Evolutionary conservation across 2,329 filamentous ascomycete genomes (phyloP).

Genomic region (Aureobasidium sp.): DNA sequence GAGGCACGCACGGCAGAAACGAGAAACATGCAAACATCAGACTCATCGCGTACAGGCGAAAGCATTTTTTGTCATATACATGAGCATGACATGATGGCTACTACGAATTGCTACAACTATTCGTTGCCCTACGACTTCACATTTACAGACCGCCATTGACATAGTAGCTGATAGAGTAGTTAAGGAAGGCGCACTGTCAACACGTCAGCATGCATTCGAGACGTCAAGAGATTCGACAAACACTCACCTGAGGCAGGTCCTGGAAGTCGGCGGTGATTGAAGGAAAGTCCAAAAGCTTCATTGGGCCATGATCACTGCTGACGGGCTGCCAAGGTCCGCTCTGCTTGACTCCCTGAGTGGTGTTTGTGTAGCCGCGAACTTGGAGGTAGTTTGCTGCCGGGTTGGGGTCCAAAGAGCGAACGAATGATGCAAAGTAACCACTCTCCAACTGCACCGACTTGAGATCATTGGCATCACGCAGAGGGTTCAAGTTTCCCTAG

Average conservation of each 20-base stretch:
- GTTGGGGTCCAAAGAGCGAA: constrained; percentile 46
- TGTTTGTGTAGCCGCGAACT: constrained; percentile 42
- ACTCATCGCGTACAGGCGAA: too few relatives aligned
- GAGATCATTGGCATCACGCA: constrained; percentile 47
- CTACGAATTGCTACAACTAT: too few relatives aligned
- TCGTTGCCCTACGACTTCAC: too few relatives aligned
- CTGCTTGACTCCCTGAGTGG: constrained; percentile 34
- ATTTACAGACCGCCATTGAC: constrained; percentile 25
- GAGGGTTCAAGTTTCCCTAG: constrained; percentile 31
- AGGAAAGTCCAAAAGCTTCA: constrained; percentile 43
- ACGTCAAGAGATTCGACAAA: not conserved
- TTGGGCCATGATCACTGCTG: constrained; percentile 30
- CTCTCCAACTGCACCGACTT: constrained; percentile 40
- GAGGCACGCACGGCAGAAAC: too few relatives aligned
- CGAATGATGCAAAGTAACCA: constrained; percentile 47
- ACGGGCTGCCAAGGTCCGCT: constrained; percentile 35
- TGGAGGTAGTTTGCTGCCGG: constrained; percentile 39
- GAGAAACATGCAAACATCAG: too few relatives aligned
- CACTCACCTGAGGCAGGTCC: constrained; percentile 40
- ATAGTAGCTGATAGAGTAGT: constrained; percentile 42
- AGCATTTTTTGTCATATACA: not conserved
- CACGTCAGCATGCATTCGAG: not conserved
- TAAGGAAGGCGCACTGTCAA: constrained; percentile 38
- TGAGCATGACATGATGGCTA: not conserved
- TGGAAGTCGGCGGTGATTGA: constrained; percentile 39